Evolutionary conservation across 2,329 filamentous ascomycete genomes (phyloP), one percentile per base, ranked within the genome.

Genomic region (Amylocarpus encephaloides): DNA sequence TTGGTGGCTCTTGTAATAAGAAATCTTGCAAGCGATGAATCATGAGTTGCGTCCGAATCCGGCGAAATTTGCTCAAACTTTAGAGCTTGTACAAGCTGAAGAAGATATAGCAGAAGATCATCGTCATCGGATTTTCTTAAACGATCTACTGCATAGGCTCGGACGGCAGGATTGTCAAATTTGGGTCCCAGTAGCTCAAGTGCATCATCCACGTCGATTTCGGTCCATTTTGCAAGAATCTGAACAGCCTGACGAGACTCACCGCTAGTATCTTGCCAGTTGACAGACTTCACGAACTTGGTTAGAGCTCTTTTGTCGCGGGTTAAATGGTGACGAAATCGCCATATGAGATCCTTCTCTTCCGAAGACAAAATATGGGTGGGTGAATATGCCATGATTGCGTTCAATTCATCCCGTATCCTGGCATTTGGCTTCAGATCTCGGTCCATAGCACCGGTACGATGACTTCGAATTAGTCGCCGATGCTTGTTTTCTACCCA

Each of bases 271-370:
- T 95, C 92, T 44, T 80, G 82, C 92, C 93, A 98, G 59, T 94
- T 91, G 35, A 96, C 92, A 0, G 92, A 96, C 68, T 97, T 98
- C 66, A 97, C 89, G 60, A 98, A 95, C 63, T 98, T 98, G 32
- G 92, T 98, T 51, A 97, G 74, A 2, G 92, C 87, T 61, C 86
- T 77, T 68, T 98, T 98, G 66, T 98, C 91, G 50, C 90, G 79
- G 1, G 91, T 93, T 18, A 98, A 71, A 67, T 96, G 92, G 67
- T 97, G 95, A 51, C 93, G 80, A 71, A 97, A 98, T 62, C 94
- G 93, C 94, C 94, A 98, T 16, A 98, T 82, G 46, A 96, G 76
- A 67, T 98, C 93, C 64, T 95, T 94, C 68, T 98, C 93, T 66
- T 96, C 91, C 0, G 89, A 81, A 1, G 83, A 89, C 19, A 98